Conservation (phyloP, 2,329 filamentous ascomycete species). For the Parastagonospora avenae region DNA sequence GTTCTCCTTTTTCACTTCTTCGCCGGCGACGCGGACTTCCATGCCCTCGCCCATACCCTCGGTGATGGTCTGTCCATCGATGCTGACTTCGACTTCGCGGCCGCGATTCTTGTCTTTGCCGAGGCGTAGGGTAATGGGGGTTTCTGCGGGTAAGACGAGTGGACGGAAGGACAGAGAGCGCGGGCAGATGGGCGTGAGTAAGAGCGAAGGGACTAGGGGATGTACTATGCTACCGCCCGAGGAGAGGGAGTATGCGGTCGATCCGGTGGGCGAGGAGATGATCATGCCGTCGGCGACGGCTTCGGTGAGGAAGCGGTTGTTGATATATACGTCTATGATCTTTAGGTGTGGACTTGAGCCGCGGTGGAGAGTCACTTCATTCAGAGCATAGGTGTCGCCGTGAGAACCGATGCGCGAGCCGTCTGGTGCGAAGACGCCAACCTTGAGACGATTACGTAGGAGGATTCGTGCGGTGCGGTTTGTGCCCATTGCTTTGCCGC, state of each 20-base stretch:
- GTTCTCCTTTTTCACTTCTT: constrained; percentile 62
- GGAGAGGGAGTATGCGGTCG: constrained; percentile 93
- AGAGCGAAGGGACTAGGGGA: constrained; percentile 83
- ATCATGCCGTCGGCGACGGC: constrained; percentile 95
- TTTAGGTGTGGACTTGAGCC: constrained; percentile 89
- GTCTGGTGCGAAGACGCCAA: constrained; percentile 77
- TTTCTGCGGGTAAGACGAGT: constrained; percentile 84
- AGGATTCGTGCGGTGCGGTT: constrained; percentile 79
- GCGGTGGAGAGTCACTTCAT: constrained; percentile 92
- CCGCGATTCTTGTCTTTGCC: constrained; percentile 63
- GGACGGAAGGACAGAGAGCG: constrained; percentile 91
- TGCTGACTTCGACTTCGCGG: constrained; percentile 56
- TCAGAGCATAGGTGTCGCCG: constrained; percentile 73
- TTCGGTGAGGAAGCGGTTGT: constrained; percentile 87
- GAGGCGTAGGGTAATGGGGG: constrained; percentile 79
- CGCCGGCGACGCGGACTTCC: constrained; percentile 88
- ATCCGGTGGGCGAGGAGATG: constrained; percentile 90
- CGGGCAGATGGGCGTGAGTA: constrained; percentile 93
- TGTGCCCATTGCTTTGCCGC: constrained; percentile 80
- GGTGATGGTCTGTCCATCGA: constrained; percentile 54
- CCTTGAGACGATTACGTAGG: constrained; percentile 82
- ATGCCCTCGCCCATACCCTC: constrained; percentile 53
- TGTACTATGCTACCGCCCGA: constrained; percentile 93
- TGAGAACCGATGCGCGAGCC: constrained; percentile 56
- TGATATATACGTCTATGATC: constrained; percentile 89